Evolutionary conservation across 768 basidiomycete species (phyloP).

Genomic region (Lactifluus pinguis): DNA sequence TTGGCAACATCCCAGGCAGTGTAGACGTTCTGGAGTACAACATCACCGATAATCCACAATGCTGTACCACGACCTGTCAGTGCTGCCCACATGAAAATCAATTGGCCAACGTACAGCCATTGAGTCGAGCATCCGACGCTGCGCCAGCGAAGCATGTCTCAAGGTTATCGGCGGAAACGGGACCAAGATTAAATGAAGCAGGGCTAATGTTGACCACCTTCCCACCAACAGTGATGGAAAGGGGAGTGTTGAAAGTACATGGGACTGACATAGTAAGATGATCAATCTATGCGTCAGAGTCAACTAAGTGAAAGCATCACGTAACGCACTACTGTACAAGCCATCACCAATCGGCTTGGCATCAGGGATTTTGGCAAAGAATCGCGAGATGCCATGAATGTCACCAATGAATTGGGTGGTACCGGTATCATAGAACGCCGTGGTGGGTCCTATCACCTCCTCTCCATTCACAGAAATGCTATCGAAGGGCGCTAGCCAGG

Average conservation of each 20-base stretch:
- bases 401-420: constrained; percentile 25
- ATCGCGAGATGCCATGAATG: not conserved
- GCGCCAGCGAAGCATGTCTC: not conserved
- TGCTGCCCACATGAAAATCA: not conserved
- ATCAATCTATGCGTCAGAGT: not conserved
- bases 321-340: not conserved
- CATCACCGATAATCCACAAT: constrained; percentile 4
- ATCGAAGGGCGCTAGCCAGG: constrained; percentile 21
- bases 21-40: constrained; percentile 8
- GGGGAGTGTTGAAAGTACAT: not conserved
- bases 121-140: not conserved
- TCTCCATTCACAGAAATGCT: constrained; percentile 21
- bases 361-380: not conserved
- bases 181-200: not conserved
- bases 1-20: not conserved
- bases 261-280: not conserved
- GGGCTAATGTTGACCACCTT: not conserved
- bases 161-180: not conserved
- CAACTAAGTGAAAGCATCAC: not conserved
- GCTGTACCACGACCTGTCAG: not conserved
- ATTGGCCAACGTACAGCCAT: not conserved
- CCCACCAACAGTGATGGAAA: not conserved
- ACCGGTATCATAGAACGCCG: constrained; percentile 27
- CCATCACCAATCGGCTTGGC: not conserved
- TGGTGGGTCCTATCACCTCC: not conserved